A percentile compares a stretch with the other conserved stretches of the same genome.
These are phyloP conservation scores for Ophioceras dolichostomum DNA, from an alignment of 2,329 filamentous ascomycete genomes.

Conservation along the genomic window DNA sequence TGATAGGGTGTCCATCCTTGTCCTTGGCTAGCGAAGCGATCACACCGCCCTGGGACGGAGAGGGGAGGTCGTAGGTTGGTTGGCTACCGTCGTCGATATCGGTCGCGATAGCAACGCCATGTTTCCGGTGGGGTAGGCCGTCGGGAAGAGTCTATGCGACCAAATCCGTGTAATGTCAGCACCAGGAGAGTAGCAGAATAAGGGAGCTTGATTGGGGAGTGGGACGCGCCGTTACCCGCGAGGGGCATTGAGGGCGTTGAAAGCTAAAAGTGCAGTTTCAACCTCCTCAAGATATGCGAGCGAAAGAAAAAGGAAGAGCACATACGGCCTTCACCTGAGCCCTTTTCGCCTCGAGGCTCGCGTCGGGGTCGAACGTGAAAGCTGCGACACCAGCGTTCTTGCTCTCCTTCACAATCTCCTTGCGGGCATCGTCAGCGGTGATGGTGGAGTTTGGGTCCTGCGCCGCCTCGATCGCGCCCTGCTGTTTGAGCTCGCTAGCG, in stretches of 20 bases:
- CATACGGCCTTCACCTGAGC: slow-evolving; percentile 63
- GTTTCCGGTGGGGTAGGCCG: slow-evolving; percentile 46
- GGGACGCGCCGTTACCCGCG: too few relatives aligned
- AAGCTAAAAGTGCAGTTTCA: too few relatives aligned
- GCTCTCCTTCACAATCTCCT: slow-evolving; percentile 64
- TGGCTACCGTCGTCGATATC: slow-evolving; percentile 64
- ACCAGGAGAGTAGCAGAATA: too few relatives aligned
- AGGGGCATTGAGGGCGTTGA: too few relatives aligned
- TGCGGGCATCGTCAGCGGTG: slow-evolving; percentile 59
- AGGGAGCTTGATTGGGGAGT: too few relatives aligned
- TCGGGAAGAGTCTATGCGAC: slow-evolving; percentile 51
- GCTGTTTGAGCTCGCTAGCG: slow-evolving; percentile 59
- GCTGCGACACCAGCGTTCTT: slow-evolving; percentile 67
- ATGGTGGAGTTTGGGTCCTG: slow-evolving; percentile 56
- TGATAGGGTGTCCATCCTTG: slow-evolving; percentile 31
- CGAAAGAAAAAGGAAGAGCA: slow-evolving; percentile 8
- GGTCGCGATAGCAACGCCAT: slow-evolving; percentile 60
- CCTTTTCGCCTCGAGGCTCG: slow-evolving; percentile 70
- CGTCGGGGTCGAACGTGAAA: slow-evolving; percentile 80
- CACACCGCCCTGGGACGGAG: slow-evolving; percentile 58
- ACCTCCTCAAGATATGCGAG: too few relatives aligned
- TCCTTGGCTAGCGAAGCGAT: slow-evolving; percentile 41
- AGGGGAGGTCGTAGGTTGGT: slow-evolving; percentile 64
- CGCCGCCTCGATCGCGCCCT: slow-evolving; percentile 69
- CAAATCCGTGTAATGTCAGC: too few relatives aligned